Conservation (phyloP, 192 early-diverging fungal genomes). For the Entomortierella parvispora region DNA sequence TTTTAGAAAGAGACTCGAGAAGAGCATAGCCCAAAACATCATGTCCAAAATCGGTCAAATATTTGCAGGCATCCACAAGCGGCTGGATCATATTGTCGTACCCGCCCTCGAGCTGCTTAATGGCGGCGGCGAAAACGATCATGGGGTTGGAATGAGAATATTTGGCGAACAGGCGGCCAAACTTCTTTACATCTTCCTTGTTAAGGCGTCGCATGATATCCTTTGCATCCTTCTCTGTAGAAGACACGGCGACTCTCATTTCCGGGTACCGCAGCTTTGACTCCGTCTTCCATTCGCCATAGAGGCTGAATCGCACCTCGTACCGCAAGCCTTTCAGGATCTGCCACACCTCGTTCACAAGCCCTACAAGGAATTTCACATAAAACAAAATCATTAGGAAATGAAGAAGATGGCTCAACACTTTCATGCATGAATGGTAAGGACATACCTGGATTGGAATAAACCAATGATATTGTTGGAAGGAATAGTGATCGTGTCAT, state of each 20-base stretch:
- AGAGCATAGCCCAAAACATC: constrained; percentile 78
- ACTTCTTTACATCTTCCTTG: constrained; percentile 77
- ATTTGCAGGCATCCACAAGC: constrained; percentile 81
- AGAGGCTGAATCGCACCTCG: constrained; percentile 72
- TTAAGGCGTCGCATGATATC: constrained; percentile 75
- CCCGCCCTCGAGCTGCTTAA: constrained; percentile 68
- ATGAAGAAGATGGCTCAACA: not conserved
- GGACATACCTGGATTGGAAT: constrained; percentile 74
- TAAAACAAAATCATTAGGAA: not conserved
- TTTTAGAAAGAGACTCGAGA: constrained; percentile 71
- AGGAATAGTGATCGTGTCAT: constrained; percentile 62
- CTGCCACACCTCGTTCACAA: constrained; percentile 69
- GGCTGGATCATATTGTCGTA: constrained; percentile 81
- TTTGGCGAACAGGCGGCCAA: constrained; percentile 79
- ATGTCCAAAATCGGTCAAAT: constrained; percentile 77
- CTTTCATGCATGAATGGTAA: too few relatives aligned
- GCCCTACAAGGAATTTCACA: constrained; percentile 11
- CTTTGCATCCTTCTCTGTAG: constrained; percentile 63
- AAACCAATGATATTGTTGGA: constrained; percentile 70
- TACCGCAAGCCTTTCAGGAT: constrained; percentile 69
- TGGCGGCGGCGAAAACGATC: constrained; percentile 73
- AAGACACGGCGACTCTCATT: constrained; percentile 56
- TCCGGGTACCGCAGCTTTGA: constrained; percentile 66
- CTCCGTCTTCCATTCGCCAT: constrained; percentile 82
- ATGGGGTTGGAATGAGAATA: constrained; percentile 79